Evolutionary conservation across 257 asterid genomes (phyloP).

Genomic region (Salvia hispanica): DNA sequence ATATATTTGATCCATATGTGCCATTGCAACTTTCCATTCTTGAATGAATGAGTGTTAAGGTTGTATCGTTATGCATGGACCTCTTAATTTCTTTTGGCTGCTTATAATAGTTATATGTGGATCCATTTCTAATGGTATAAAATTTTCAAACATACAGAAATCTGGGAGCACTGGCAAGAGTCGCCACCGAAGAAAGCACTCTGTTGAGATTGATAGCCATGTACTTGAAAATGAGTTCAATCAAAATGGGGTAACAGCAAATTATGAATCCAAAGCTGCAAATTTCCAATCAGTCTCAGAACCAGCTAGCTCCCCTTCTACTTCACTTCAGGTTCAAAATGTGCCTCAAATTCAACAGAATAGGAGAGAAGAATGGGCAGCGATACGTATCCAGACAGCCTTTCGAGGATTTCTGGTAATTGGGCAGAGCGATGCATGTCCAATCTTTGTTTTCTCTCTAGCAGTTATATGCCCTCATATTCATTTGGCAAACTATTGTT

Average conservation of each 20-base stretch:
- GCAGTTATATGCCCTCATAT: constrained; percentile 13
- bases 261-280: constrained; percentile 50
- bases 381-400: constrained; percentile 84
- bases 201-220: constrained; percentile 65
- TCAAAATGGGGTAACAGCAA: constrained; percentile 37
- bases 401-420: constrained; percentile 93
- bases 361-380: constrained; percentile 83
- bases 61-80: not conserved
- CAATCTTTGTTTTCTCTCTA: constrained; percentile 34
- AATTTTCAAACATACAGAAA: constrained; percentile 49
- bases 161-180: constrained; percentile 64
- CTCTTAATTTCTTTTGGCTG: too few species aligned
- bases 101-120: not conserved
- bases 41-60: constrained; percentile 5
- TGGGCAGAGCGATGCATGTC: constrained; percentile 73
- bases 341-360: constrained; percentile 45
- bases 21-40: constrained; percentile 5
- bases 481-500: constrained; percentile 11
- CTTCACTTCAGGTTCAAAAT: constrained; percentile 60
- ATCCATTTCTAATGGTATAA: constrained; percentile 1
- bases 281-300: constrained; percentile 52
- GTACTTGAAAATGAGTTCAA: constrained; percentile 56
- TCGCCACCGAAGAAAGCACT: constrained; percentile 80
- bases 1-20: constrained; percentile 12
- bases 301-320: constrained; percentile 62